A percentile compares a stretch with the other conserved stretches of the same genome.
Evolutionary conservation across 495 filamentous ascomycete species (phyloP).

Genomic region (Daldinia childiae): DNA sequence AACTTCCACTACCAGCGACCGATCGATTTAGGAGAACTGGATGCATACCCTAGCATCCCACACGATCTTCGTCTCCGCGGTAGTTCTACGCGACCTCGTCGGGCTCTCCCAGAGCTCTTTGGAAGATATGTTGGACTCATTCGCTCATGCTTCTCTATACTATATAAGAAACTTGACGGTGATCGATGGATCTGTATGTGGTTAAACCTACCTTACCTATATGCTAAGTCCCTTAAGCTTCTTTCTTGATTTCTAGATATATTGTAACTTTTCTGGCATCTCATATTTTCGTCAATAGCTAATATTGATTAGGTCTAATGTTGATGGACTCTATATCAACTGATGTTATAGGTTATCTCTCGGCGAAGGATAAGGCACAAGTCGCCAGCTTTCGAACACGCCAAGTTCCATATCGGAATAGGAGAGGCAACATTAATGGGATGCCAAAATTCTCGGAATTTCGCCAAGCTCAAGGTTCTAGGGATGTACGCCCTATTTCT

Average conservation of each 20-base stretch:
- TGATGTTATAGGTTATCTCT: constrained; percentile 3
- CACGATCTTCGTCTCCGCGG: constrained; percentile 4
- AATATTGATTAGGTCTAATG: constrained; percentile 11
- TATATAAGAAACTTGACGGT: constrained; percentile 1
- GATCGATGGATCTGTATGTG: constrained; percentile 17
- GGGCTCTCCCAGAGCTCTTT: constrained; percentile 10
- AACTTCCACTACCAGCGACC: constrained; percentile 21
- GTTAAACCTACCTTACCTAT: not conserved
- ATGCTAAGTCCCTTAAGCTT: not conserved
- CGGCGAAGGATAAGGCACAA: not conserved
- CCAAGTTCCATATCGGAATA: constrained; percentile 13
- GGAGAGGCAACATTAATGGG: not conserved
- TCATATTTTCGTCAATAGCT: not conserved
- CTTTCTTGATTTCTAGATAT: not conserved
- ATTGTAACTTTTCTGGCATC: not conserved
- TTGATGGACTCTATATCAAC: constrained; percentile 17
- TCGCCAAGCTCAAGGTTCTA: not conserved
- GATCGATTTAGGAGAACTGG: constrained; percentile 16
- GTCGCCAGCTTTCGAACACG: not conserved
- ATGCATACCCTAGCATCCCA: not conserved
- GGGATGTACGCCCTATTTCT: not conserved
- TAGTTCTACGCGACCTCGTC: not conserved
- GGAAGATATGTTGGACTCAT: constrained; percentile 13
- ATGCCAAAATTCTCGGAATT: constrained; percentile 5
- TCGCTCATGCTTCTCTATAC: constrained; percentile 18